These are phyloP conservation scores for Artemisia argyi DNA, from an alignment of 129 eudicot species.

Conservation along the genomic window DNA sequence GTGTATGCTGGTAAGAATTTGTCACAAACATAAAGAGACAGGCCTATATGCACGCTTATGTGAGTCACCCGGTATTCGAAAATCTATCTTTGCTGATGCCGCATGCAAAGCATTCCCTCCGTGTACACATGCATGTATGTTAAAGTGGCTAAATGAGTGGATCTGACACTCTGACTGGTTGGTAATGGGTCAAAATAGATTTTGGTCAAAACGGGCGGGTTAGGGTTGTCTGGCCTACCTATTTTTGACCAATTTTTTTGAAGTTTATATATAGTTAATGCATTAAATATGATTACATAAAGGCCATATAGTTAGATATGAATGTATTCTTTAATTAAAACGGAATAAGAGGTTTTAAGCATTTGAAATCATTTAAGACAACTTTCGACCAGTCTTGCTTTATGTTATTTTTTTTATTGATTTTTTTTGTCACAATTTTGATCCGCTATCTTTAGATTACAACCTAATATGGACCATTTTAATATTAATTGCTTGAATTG, in stretches of 20 bases:
- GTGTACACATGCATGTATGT: constrained; percentile 12
- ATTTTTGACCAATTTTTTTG: background rate
- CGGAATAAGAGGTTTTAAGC: background rate
- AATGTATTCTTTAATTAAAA: too few species aligned
- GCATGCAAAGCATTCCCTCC: background rate
- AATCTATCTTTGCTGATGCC: too few species aligned
- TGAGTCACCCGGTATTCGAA: too few species aligned
- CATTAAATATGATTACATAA: background rate
- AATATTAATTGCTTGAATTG: constrained; percentile 15
- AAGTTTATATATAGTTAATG: background rate
- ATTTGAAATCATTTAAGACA: constrained; percentile 6
- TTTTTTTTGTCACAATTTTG: background rate
- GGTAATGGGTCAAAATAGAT: constrained; percentile 1
- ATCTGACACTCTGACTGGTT: background rate
- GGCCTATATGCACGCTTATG: too few species aligned
- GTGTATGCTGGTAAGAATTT: too few species aligned
- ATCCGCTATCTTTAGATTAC: background rate
- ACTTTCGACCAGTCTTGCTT: background rate
- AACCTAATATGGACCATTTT: background rate
- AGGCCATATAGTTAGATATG: background rate
- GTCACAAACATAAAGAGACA: too few species aligned
- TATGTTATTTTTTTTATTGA: too few species aligned
- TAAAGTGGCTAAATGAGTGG: background rate
- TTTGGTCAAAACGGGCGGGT: background rate
- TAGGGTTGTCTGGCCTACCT: constrained; percentile 5